Evolutionary conservation across 1,284 basidiomycete genomes (phyloP).

Genomic region (Cutaneotrichosporon cyanovorans): DNA sequence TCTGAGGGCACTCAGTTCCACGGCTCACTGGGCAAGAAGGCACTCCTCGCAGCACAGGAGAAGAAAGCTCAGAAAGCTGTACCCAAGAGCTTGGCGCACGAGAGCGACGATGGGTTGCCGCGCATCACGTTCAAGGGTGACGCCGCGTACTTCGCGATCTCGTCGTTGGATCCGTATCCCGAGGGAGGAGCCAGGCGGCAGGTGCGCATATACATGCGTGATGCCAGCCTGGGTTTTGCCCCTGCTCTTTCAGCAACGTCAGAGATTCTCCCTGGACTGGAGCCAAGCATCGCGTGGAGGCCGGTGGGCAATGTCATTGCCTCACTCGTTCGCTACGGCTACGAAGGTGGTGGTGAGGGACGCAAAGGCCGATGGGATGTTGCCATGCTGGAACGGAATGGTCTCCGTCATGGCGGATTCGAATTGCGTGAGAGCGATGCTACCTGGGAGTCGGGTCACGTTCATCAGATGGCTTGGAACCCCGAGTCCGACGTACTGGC

Average conservation of each 20-base stretch:
- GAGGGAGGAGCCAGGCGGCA: slow-evolving; percentile 49
- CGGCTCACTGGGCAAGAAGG: slow-evolving; percentile 84
- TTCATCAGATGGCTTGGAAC: slow-evolving; percentile 79
- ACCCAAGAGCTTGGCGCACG: slow-evolving; percentile 39
- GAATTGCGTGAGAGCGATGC: slow-evolving; percentile 53
- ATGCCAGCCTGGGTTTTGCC: slow-evolving; percentile 45
- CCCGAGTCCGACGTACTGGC: slow-evolving; percentile 78
- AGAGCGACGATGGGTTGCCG: slow-evolving; percentile 65
- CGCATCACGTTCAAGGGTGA: slow-evolving; percentile 91
- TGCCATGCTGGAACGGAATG: slow-evolving; percentile 93
- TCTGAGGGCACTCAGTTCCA: slow-evolving; percentile 97
- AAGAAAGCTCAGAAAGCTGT: slow-evolving; percentile 50
- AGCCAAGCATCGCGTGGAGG: slow-evolving; percentile 74
- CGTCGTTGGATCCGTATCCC: slow-evolving; percentile 53
- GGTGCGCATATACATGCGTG: slow-evolving; percentile 72
- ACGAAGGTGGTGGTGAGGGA: slow-evolving; percentile 59
- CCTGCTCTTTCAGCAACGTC: slow-evolving; percentile 75
- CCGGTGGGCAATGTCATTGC: slow-evolving; percentile 84
- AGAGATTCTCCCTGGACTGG: slow-evolving; percentile 73
- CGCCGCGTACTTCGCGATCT: slow-evolving; percentile 79
- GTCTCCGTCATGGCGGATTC: slow-evolving; percentile 85
- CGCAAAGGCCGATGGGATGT: slow-evolving; percentile 63
- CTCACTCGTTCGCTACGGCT: slow-evolving; percentile 70
- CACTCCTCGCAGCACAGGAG: slow-evolving; percentile 50
- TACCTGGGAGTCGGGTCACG: slow-evolving; percentile 46